Evolutionary conservation across 345 rosid species (phyloP), one percentile per base, ranked within the genome.

Genomic region (Euphorbia lathyris): DNA sequence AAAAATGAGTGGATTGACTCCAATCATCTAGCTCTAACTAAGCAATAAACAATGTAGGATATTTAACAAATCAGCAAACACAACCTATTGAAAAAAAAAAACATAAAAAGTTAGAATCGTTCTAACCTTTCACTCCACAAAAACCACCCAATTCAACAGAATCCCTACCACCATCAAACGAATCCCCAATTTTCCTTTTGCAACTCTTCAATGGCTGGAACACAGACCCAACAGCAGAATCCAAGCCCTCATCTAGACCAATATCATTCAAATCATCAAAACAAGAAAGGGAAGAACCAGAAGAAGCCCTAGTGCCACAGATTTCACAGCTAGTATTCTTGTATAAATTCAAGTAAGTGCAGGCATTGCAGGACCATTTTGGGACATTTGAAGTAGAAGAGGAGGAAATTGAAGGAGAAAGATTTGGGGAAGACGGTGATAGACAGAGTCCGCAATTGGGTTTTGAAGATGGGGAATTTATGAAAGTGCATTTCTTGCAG

Each of bases 341-440:
- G 79, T 85, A 90, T 6, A 87, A 80, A 83, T 95, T 95, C 69
- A 88, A 70, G 76, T 88, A 92, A 69, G 99, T 92, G 81, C 99
- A 95, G 20, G 89, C 89, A 74, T 88, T 92, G 86, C 99, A 95
- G 0, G 96, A 58, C 98, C 99, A 95, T 47, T 80, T 83, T 5
- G 86, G 73, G 70, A 78, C 36, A 11, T 77, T 76, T 19, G 77
- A 29, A 27, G 70, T 12, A 51, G 83, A 58, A 2, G 83, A 26
- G 10, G 48, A 20, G 0, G 81, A 76, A 43, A 74, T 43, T 17
- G 83, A 65, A 14, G 85, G 70, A 38, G 81, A 0, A 19, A 40
- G 10, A 57, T 78, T 66, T 19, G 90, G 68, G 34, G 80, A 71
- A 62, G 36, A 29, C 6, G 80, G 69, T 0, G 73, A 71, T 29